phyloP scores from a whole-genome alignment of 371 early-diverging fungal species.

The Mortierella sp. region DNA sequence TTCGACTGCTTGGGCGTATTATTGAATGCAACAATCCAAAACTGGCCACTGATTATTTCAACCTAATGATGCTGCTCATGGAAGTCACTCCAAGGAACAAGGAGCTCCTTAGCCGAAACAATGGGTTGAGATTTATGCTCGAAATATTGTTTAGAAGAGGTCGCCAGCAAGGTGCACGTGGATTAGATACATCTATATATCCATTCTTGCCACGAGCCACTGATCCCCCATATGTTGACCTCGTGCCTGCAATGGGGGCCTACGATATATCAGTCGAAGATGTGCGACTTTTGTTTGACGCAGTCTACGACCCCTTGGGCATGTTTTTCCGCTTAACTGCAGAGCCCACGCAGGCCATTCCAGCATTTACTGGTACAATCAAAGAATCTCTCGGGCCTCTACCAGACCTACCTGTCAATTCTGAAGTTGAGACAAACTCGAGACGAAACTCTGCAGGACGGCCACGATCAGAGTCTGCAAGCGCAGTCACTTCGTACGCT shows the following conservation, averaged over 20 bases:
- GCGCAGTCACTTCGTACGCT: slow-evolving; percentile 26
- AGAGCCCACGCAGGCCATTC: slow-evolving; percentile 11
- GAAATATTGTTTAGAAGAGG: slow-evolving; percentile 57
- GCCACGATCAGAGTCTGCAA: slow-evolving; percentile 49
- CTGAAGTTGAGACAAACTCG: slow-evolving; percentile 18
- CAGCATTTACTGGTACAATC: slow-evolving; percentile 16
- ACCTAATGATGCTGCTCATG: slow-evolving; percentile 58
- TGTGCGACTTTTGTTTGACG: slow-evolving; percentile 55
- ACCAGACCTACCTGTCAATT: slow-evolving; percentile 31
- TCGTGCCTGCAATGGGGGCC: slow-evolving; percentile 58
- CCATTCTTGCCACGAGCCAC: slow-evolving; percentile 32
- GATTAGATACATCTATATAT: slow-evolving; percentile 28
- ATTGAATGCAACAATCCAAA: slow-evolving; percentile 54
- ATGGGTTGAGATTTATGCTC: slow-evolving; percentile 54
- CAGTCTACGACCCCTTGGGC: slow-evolving; percentile 57
- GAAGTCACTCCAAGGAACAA: slow-evolving; percentile 61
- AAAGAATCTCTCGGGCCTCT: slow-evolving; percentile 37
- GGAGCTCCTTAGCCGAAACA: slow-evolving; percentile 51
- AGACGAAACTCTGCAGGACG: slow-evolving; percentile 24
- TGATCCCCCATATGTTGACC: slow-evolving; percentile 57
- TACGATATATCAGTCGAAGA: slow-evolving; percentile 59
- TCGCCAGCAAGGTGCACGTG: slow-evolving; percentile 32
- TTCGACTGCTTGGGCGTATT: slow-evolving; percentile 54
- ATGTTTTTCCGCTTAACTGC: slow-evolving; percentile 48
- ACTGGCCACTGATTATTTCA: slow-evolving; percentile 56